Percentiles rank a stretch among this genome's conserved stretches.
phyloP scores from a whole-genome alignment of 2,329 filamentous ascomycete species.

The Fusarium scirpi region DNA sequence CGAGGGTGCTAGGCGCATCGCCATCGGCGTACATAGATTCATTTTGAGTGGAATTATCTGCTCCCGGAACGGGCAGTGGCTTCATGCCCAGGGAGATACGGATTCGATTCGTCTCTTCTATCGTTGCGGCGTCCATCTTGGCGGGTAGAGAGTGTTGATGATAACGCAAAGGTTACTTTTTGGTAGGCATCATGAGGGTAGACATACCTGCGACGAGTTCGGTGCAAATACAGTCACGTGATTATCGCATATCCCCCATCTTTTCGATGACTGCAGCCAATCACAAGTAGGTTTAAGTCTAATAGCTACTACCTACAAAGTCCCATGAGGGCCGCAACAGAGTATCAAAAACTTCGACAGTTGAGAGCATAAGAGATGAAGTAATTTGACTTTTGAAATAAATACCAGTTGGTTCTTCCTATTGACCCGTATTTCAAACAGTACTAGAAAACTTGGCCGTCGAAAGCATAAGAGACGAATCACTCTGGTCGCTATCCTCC shows the following conservation, averaged over 20 bases:
- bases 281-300: background rate
- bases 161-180: constrained; percentile 2
- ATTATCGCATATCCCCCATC: fast-evolving
- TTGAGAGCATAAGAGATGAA: background rate
- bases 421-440: background rate
- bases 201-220: background rate
- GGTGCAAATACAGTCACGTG: background rate
- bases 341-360: background rate
- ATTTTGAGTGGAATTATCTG: constrained; percentile 53
- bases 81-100: constrained; percentile 90
- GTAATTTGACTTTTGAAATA: background rate
- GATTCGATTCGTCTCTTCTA: constrained; percentile 95
- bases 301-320: background rate
- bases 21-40: constrained; percentile 67
- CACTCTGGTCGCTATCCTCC: no score
- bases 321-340: background rate
- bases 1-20: constrained; percentile 84
- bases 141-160: constrained; percentile 5
- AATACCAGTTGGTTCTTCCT: background rate
- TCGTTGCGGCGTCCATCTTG: constrained; percentile 75
- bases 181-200: constrained; percentile 6
- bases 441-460: background rate
- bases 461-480: background rate
- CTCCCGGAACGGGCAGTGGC: constrained; percentile 85
- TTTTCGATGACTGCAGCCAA: background rate